Conservation (phyloP, 805 yeast species). For the Metschnikowia cerradonensis region DNA sequence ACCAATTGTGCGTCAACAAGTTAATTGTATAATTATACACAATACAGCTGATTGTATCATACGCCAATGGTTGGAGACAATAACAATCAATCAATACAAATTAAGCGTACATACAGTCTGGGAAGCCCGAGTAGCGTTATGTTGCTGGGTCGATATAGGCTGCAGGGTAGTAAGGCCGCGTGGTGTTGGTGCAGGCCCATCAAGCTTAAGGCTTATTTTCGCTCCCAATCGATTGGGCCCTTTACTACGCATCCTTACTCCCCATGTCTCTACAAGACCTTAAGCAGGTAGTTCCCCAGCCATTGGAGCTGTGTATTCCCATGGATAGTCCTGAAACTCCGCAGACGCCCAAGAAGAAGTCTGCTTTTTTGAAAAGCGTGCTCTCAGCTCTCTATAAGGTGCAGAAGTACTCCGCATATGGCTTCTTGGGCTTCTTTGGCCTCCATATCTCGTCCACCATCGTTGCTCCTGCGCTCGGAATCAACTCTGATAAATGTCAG, state of each 20-base stretch:
- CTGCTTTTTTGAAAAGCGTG: conserved; percentile 7
- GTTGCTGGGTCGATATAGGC: no score
- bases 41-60: no score
- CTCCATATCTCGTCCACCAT: conserved; percentile 56
- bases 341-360: conserved; percentile 4
- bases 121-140: no score
- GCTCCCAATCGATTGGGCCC: conserved; percentile 2
- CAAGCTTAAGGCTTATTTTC: conserved; percentile 3
- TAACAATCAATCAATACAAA: no score
- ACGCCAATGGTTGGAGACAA: no score
- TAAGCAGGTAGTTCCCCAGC: conserved; percentile 13
- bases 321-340: not conserved
- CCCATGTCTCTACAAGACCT: conserved; percentile 12
- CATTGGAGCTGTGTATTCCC: conserved; percentile 9
- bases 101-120: no score
- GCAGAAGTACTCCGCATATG: conserved; percentile 61
- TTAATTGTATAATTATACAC: no score
- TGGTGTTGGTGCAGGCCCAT: conserved; percentile 1
- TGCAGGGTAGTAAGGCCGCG: not conserved
- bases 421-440: conserved; percentile 52
- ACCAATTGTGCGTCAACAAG: no score
- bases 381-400: conserved; percentile 16
- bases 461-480: conserved; percentile 44
- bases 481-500: conserved; percentile 43
- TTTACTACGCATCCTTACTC: not conserved